phyloP scores from a whole-genome alignment of 345 rosid genomes.

The Eutrema yunnanense region DNA sequence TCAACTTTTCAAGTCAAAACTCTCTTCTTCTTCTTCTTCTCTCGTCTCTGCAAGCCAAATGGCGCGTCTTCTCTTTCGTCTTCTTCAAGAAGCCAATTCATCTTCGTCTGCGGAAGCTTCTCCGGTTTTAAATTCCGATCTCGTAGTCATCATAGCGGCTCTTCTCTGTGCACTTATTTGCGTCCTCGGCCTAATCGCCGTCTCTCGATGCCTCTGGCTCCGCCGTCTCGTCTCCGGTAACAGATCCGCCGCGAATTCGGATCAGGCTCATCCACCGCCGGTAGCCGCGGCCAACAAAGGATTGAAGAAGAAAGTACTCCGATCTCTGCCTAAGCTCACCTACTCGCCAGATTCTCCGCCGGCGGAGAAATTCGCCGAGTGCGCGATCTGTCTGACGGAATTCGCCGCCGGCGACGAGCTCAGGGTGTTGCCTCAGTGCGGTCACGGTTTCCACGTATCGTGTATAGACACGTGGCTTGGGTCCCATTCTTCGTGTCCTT shows the following conservation, averaged over 20 bases:
- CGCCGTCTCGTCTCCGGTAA: slow-evolving; percentile 52
- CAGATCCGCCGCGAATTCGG: not conserved
- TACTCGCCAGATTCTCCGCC: slow-evolving; percentile 45
- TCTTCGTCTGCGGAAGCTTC: slow-evolving; percentile 21
- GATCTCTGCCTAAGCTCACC: slow-evolving; percentile 59
- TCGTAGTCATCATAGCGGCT: slow-evolving; percentile 74
- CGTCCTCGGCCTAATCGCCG: slow-evolving; percentile 74
- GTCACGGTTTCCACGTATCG: slow-evolving; percentile 76
- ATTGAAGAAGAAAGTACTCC: slow-evolving; percentile 72
- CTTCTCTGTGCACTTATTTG: slow-evolving; percentile 87
- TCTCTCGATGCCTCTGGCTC: slow-evolving; percentile 88
- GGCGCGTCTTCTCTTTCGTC: slow-evolving; percentile 62
- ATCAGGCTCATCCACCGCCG: slow-evolving; percentile 14
- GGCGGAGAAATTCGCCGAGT: slow-evolving; percentile 46
- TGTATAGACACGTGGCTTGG: slow-evolving; percentile 96
- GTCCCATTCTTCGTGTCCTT: slow-evolving; percentile 93
- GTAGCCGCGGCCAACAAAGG: slow-evolving; percentile 66
- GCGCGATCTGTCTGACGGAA: slow-evolving; percentile 75
- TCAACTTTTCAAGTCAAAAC: not conserved
- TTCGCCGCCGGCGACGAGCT: slow-evolving; percentile 72
- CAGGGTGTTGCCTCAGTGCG: slow-evolving; percentile 82
- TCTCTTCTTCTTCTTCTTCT: slow-evolving; percentile 2
- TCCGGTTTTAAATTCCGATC: slow-evolving; percentile 51
- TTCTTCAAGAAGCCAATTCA: slow-evolving; percentile 22
- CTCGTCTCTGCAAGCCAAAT: slow-evolving; percentile 31